Conservation (phyloP, 805 yeast genomes). For the Grigorovia transvaalensis region DNA sequence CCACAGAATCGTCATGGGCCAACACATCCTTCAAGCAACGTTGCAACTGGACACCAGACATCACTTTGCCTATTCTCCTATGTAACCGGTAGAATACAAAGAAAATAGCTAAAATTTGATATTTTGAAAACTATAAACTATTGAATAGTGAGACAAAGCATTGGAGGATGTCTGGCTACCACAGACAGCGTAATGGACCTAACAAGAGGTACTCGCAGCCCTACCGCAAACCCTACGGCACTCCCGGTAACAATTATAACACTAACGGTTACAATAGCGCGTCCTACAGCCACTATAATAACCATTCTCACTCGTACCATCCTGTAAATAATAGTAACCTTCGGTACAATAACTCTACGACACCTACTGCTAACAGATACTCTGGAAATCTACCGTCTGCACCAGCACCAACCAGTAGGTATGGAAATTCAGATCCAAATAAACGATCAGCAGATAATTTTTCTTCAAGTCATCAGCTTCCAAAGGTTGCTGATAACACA, state of each 20-base stretch:
- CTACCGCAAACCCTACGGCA: background rate
- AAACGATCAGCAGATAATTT: background rate
- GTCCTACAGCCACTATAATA: background rate
- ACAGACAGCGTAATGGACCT: constrained; percentile 2
- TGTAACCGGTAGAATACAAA: too few relatives aligned
- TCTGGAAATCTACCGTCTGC: background rate
- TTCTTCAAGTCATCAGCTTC: background rate
- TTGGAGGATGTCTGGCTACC: constrained; percentile 6
- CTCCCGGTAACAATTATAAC: background rate
- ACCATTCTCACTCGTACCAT: background rate
- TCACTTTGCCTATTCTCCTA: constrained; percentile 1
- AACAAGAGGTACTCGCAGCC: background rate
- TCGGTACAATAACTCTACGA: background rate
- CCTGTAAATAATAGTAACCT: background rate
- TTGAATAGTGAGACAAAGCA: background rate
- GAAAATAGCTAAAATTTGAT: background rate
- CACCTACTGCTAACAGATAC: background rate
- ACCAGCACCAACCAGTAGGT: background rate
- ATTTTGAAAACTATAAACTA: background rate
- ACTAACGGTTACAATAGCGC: background rate
- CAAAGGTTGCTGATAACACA: background rate
- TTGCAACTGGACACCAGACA: constrained; percentile 24
- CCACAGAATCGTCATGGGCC: constrained; percentile 10
- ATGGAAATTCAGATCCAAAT: background rate
- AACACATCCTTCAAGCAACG: constrained; percentile 21